Base-by-base conservation (phyloP, 2,329 filamentous ascomycete genomes). In the Myotisia sp. region DNA sequence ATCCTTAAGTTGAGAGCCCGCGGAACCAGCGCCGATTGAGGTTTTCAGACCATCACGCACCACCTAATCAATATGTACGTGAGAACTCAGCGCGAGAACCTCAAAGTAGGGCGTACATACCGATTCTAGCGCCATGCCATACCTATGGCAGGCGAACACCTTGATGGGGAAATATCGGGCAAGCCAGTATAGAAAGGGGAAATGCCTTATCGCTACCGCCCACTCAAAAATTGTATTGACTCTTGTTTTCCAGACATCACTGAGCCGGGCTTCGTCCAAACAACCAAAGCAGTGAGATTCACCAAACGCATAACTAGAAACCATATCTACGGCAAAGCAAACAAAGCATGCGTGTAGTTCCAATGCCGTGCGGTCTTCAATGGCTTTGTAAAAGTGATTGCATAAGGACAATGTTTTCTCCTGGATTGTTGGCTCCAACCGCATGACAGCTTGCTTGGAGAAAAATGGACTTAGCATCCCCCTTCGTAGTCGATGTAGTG, bases 381-480 rank as follows among this genome's bases (percentile, higher is more conserved):
- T n/a, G 7, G 31, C 31, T 8, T 12, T 8, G 3, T 5, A 14
- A 12, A 33, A 22, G 26, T 33, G 31, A 10, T 27, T 28, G 33
- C 33, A 35, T 5, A 45, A 49, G 3, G 29, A 37, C 4, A 36
- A 27, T 5, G 45, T 26, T 17, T 43, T 37, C 3, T 34, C 33
- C 9, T 34, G 43, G 13, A 48, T 42, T 2, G 40, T 29, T 3
- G 42, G 40, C 27, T 41, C 42, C 10, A 42, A 44, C 7, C 16
- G 39, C 19, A 20, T 27, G 16, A 48, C 43, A 2, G 40, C 33
- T 20, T 30, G 17, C 18, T 35, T 33, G 6, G 47, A 46, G 34
- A 50, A 50, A 40, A 44, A 48, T 7, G 41, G 39, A 26, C 37
- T 46, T 23, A 49, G 41, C 9, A 43, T 41, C 22, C 43, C 44